Evolutionary conservation across 2,329 filamentous ascomycete genomes (phyloP).

Genomic region (Penicillium sp.): DNA sequence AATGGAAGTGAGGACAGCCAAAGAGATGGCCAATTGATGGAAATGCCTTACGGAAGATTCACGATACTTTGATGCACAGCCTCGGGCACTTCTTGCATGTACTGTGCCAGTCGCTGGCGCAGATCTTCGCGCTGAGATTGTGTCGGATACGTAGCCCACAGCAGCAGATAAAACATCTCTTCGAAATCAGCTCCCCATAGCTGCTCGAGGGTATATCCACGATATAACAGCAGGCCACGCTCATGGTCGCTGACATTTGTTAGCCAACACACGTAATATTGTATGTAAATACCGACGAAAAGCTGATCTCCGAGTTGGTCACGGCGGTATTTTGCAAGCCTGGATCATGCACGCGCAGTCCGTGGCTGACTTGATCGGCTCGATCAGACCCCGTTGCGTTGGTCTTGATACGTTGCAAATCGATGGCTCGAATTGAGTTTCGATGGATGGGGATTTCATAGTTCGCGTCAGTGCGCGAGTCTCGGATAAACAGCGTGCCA

Average conservation of each 20-base stretch:
- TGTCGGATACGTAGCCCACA: constrained; percentile 33
- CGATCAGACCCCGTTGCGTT: constrained; percentile 14
- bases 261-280: not conserved
- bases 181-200: constrained; percentile 35
- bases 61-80: constrained; percentile 26
- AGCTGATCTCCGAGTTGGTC: constrained; percentile 32
- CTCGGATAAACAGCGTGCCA: constrained; percentile 23
- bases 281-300: constrained; percentile 26
- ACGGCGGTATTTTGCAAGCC: constrained; percentile 38
- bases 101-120: constrained; percentile 19
- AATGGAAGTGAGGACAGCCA: not conserved
- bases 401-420: constrained; percentile 32
- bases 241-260: constrained; percentile 30
- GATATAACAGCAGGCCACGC: constrained; percentile 29
- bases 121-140: constrained; percentile 18
- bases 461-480: constrained; percentile 30
- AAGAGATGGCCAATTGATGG: no score
- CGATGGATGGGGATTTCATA: constrained; percentile 32
- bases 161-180: constrained; percentile 34
- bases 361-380: constrained; percentile 26
- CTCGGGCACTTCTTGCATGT: constrained; percentile 25
- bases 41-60: constrained; percentile 25
- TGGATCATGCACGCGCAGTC: constrained; percentile 37
- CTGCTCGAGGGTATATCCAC: constrained; percentile 32
- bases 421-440: constrained; percentile 31